Conservation (phyloP, 139 green algal species). For the Mychonastes homosphaera region DNA sequence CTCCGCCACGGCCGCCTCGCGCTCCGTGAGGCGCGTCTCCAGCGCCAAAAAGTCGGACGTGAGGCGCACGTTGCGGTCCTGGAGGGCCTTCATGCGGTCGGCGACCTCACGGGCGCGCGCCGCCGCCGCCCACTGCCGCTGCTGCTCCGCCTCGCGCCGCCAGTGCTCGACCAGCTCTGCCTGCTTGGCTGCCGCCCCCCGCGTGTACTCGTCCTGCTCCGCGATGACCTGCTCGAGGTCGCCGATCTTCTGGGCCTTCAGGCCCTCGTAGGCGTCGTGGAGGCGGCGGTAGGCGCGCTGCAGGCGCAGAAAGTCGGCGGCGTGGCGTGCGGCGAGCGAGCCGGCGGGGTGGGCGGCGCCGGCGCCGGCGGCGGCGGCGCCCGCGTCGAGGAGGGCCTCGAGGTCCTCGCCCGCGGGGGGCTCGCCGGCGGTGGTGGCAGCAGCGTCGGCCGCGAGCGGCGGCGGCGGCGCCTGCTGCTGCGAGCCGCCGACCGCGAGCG, state of each 20-base stretch:
- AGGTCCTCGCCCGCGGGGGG: no score
- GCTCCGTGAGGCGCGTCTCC: neutral
- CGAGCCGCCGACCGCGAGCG: no score
- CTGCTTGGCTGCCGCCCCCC: conserved; percentile 12
- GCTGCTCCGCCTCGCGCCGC: conserved; percentile 15
- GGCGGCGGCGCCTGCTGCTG: no score
- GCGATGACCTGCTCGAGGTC: conserved; percentile 16
- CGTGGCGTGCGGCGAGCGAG: no score
- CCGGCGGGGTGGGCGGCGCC: no score
- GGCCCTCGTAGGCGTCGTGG: conserved; percentile 16
- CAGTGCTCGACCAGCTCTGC: conserved; percentile 12
- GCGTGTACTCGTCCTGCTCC: conserved; percentile 22
- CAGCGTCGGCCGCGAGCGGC: no score
- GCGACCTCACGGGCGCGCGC: conserved; percentile 8
- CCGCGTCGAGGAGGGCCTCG: no score
- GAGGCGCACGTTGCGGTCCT: neutral
- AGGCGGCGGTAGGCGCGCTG: conserved; percentile 15
- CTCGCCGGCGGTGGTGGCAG: no score
- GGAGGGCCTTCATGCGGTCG: conserved; percentile 14
- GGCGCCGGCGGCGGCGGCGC: no score
- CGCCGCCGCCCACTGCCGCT: conserved; percentile 4
- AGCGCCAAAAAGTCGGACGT: neutral
- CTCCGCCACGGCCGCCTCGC: neutral
- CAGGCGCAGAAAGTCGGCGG: neutral
- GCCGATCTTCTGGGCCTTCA: conserved; percentile 17